phyloP scores from a whole-genome alignment of 495 filamentous ascomycete genomes.

The Amniculicola lignicola region DNA sequence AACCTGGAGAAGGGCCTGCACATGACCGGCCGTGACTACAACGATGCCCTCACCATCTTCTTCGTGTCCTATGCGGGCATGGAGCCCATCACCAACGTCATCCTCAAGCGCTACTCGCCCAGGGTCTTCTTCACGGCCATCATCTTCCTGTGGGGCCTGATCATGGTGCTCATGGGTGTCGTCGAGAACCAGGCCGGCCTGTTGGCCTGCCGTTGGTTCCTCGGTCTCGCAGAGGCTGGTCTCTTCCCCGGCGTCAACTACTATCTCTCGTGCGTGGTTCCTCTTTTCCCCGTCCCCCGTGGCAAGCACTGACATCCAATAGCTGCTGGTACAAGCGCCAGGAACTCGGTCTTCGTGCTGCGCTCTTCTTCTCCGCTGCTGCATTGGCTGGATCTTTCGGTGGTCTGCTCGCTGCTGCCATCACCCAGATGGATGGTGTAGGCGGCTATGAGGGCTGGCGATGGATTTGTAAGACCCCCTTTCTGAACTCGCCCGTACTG shows the following conservation, averaged over 20 bases:
- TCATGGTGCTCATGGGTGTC: conserved; percentile 82
- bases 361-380: conserved; percentile 89
- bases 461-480: conserved; percentile 60
- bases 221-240: conserved; percentile 83
- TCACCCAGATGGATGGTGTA: conserved; percentile 68
- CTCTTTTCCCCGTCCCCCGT: no score
- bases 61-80: conserved; percentile 88
- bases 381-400: conserved; percentile 83
- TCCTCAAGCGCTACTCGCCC: conserved; percentile 62
- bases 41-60: conserved; percentile 75
- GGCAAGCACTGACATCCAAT: no score
- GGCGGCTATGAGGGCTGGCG: conserved; percentile 70
- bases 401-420: conserved; percentile 75
- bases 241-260: conserved; percentile 86
- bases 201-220: conserved; percentile 79
- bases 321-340: conserved; percentile 76
- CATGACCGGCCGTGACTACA: conserved; percentile 69
- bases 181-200: conserved; percentile 73
- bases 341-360: conserved; percentile 73
- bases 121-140: conserved; percentile 50
- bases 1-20: conserved; percentile 60
- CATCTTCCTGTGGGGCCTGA: conserved; percentile 65
- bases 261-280: conserved; percentile 58
- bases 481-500: not conserved
- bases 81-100: conserved; percentile 82